phyloP scores from a whole-genome alignment of 2,329 filamentous ascomycete species.

The Colletotrichum graminicola region DNA sequence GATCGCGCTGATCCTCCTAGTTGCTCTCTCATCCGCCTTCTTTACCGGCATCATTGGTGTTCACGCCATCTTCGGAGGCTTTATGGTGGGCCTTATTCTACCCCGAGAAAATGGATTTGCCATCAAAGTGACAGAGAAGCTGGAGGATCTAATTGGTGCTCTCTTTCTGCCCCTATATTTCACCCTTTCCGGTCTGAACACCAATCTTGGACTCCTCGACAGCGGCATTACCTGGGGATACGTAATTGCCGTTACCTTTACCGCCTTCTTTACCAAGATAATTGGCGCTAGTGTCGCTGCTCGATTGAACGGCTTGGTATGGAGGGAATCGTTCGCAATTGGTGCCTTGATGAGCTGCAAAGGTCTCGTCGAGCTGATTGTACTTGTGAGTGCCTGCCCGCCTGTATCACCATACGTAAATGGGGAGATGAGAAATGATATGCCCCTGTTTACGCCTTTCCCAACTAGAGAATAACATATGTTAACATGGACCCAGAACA shows the following conservation, averaged over 20 bases:
- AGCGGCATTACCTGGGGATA: slow-evolving; percentile 90
- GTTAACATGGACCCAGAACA: slow-evolving; percentile 55
- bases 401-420: background rate
- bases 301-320: slow-evolving; percentile 80
- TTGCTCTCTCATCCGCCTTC: slow-evolving; percentile 84
- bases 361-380: slow-evolving; percentile 92
- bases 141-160: slow-evolving; percentile 89
- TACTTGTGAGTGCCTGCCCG: slow-evolving; percentile 72
- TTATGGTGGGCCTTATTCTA: slow-evolving; percentile 89
- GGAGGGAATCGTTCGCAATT: slow-evolving; percentile 91
- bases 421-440: background rate
- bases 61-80: slow-evolving; percentile 94
- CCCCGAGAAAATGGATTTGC: slow-evolving; percentile 91
- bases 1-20: slow-evolving; percentile 83
- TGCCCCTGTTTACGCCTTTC: background rate
- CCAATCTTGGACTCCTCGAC: slow-evolving; percentile 86
- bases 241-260: slow-evolving; percentile 82
- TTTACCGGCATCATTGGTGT: slow-evolving; percentile 92
- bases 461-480: background rate
- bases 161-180: slow-evolving; percentile 94
- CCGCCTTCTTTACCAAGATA: slow-evolving; percentile 89
- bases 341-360: slow-evolving; percentile 97
- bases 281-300: slow-evolving; percentile 85
- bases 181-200: slow-evolving; percentile 89
- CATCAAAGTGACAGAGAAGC: slow-evolving; percentile 92